These are phyloP conservation scores for Fusarium metavorans DNA, from an alignment of 2,329 filamentous ascomycete species.

Conservation along the genomic window DNA sequence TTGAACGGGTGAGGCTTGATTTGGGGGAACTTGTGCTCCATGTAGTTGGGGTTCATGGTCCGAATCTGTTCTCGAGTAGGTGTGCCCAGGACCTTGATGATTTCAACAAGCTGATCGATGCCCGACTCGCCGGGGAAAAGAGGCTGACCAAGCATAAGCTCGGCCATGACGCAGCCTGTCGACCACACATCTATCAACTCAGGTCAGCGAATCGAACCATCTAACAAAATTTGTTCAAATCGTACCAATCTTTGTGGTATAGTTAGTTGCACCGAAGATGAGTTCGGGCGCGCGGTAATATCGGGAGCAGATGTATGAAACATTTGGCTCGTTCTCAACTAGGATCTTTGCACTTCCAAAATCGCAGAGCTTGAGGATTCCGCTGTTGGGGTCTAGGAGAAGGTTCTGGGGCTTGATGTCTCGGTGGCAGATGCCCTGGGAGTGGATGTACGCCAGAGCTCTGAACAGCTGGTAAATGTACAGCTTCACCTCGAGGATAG, in stretches of 20 bases:
- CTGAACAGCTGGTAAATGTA: slow-evolving; percentile 99
- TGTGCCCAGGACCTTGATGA: slow-evolving; percentile 98
- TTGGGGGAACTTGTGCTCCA: slow-evolving; percentile 99
- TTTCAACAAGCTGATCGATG: slow-evolving; percentile 98
- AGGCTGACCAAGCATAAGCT: slow-evolving; percentile 98
- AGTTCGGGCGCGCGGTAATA: slow-evolving; percentile 98
- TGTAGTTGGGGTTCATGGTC: slow-evolving; percentile 99
- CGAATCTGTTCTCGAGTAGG: slow-evolving; percentile 98
- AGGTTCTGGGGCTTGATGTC: slow-evolving; percentile 99
- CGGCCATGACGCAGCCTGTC: slow-evolving; percentile 98
- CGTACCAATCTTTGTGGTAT: slow-evolving; percentile 99
- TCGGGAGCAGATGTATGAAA: slow-evolving; percentile 99
- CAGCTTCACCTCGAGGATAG: slow-evolving; percentile 97
- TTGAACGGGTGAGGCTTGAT: slow-evolving; percentile 99
- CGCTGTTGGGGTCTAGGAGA: slow-evolving; percentile 89
- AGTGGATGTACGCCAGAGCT: slow-evolving; percentile 98
- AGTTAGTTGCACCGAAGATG: slow-evolving; percentile 99
- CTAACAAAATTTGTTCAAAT: slow-evolving; percentile 9
- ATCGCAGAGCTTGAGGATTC: slow-evolving; percentile 96
- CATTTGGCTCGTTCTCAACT: slow-evolving; percentile 98
- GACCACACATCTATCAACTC: slow-evolving; percentile 97
- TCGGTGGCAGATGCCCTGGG: slow-evolving; percentile 97
- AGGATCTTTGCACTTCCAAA: slow-evolving; percentile 99
- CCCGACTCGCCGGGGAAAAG: slow-evolving; percentile 98
- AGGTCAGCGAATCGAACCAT: slow-evolving; percentile 14